A percentile compares a stretch with the other conserved stretches of the same genome.
Evolutionary conservation across 2,329 filamentous ascomycete genomes (phyloP).

Genomic region (Coleophoma eucalyptorum): DNA sequence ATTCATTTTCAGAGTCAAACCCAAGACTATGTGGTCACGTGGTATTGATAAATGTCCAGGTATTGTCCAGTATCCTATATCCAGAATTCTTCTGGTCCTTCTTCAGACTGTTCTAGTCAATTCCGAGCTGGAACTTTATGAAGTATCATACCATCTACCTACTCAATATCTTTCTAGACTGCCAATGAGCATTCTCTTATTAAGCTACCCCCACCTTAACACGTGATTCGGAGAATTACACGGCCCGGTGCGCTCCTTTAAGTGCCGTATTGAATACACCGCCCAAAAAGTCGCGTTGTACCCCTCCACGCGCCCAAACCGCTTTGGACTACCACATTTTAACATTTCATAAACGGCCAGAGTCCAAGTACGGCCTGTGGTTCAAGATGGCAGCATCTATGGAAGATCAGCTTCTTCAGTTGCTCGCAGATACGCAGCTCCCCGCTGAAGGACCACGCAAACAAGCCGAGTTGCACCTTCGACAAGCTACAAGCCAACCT

Average conservation of each 20-base stretch:
- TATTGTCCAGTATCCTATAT: too few relatives aligned
- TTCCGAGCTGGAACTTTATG: too few relatives aligned
- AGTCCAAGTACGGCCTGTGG: not conserved
- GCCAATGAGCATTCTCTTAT: not conserved
- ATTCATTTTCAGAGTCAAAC: too few relatives aligned
- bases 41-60: too few relatives aligned
- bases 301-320: not conserved
- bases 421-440: conserved; percentile 84
- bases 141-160: too few relatives aligned
- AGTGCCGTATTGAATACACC: not conserved
- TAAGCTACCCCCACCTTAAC: not conserved
- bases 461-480: conserved; percentile 64
- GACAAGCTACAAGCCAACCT: conserved; percentile 46
- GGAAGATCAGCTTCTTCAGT: conserved; percentile 88
- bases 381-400: conserved; percentile 45
- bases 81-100: too few relatives aligned
- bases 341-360: too few relatives aligned
- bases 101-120: too few relatives aligned
- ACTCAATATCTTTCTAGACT: too few relatives aligned
- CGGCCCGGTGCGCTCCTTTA: not conserved
- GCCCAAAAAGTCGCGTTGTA: not conserved
- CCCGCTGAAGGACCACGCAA: conserved; percentile 73
- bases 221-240: not conserved
- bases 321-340: not conserved
- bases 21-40: too few relatives aligned